Percentiles rank a stretch among this genome's conserved stretches.
These are phyloP conservation scores for Starmerella gropengiesseri DNA, from an alignment of 805 yeast genomes.

Conservation along the genomic window DNA sequence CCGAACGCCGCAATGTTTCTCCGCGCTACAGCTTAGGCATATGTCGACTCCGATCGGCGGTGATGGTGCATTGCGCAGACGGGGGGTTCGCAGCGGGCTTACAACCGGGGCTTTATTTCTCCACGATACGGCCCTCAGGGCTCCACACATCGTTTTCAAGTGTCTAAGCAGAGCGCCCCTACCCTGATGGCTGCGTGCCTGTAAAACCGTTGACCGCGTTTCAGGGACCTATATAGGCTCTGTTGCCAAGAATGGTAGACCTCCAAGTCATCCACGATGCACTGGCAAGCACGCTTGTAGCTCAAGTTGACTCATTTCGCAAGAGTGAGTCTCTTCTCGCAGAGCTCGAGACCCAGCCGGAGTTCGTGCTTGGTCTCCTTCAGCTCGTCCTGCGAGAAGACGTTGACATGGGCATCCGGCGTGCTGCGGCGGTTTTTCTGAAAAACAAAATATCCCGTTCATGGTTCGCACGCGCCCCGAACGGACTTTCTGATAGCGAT, in stretches of 20 bases:
- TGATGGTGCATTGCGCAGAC: no score
- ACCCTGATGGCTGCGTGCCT: no score
- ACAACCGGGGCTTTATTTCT: no score
- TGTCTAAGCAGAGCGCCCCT: no score
- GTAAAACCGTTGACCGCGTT: no score
- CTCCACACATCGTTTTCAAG: no score
- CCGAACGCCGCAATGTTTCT: no score
- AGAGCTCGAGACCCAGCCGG: constrained; percentile 45
- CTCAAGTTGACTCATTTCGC: constrained; percentile 50
- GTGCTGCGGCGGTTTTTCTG: constrained; percentile 72
- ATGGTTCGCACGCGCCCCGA: constrained; percentile 39
- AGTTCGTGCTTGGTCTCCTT: constrained; percentile 73
- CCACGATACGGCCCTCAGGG: no score
- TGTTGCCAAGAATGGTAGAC: constrained; percentile 50
- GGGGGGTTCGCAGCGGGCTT: no score
- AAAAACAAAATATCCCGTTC: constrained; percentile 59
- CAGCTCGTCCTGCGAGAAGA: constrained; percentile 53
- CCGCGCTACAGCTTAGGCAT: no score
- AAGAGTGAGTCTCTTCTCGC: constrained; percentile 62
- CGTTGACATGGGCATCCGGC: constrained; percentile 42
- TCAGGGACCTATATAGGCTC: no score
- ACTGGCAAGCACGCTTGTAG: constrained; percentile 58
- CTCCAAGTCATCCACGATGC: constrained; percentile 55
- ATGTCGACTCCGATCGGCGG: no score
- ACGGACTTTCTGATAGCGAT: constrained; percentile 39